Evolutionary conservation across 2,329 filamentous ascomycete species (phyloP).

Genomic region (Ascosphaera pollenicola): DNA sequence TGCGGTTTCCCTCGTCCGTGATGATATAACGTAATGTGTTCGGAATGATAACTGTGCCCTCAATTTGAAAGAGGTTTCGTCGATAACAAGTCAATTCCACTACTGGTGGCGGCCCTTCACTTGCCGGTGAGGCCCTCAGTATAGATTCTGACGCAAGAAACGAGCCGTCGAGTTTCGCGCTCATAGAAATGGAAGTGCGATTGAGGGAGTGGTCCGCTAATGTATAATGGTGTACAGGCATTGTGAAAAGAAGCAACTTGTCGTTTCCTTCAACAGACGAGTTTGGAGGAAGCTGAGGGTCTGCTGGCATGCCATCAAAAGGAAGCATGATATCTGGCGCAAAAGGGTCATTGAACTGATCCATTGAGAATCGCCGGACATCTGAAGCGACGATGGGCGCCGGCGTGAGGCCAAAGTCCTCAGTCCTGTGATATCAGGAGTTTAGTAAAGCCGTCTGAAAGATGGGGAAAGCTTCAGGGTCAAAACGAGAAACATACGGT

Average conservation of each 20-base stretch:
- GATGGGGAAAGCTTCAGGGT: slow-evolving; percentile 6
- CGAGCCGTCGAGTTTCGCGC: slow-evolving; percentile 44
- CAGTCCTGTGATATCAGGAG: slow-evolving; percentile 18
- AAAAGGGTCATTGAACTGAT: slow-evolving; percentile 28
- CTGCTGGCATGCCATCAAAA: slow-evolving; percentile 20
- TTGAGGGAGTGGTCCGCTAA: slow-evolving; percentile 37
- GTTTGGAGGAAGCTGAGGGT: slow-evolving; percentile 24
- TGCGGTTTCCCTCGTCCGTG: slow-evolving; percentile 62
- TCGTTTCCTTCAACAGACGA: slow-evolving; percentile 42
- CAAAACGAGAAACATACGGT: not conserved
- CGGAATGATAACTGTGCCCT: slow-evolving; percentile 65
- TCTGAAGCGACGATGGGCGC: slow-evolving; percentile 16
- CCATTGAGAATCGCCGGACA: slow-evolving; percentile 27
- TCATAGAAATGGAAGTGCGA: slow-evolving; percentile 32
- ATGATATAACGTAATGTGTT: slow-evolving; percentile 58
- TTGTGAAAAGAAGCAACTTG: slow-evolving; percentile 53
- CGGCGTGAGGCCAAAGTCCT: slow-evolving; percentile 28
- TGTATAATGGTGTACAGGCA: slow-evolving; percentile 36
- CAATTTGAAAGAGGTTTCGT: slow-evolving; percentile 88
- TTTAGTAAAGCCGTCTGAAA: slow-evolving; percentile 5
- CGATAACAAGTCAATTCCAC: slow-evolving; percentile 83
- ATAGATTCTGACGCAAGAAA: slow-evolving; percentile 46
- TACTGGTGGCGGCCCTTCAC: slow-evolving; percentile 32
- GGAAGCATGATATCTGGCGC: slow-evolving; percentile 23
- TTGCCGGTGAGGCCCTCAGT: slow-evolving; percentile 32